Percentiles rank a stretch among this genome's conserved stretches.
Conservation (phyloP, 1,284 basidiomycete genomes). For the Ceratobasidium sp. region DNA sequence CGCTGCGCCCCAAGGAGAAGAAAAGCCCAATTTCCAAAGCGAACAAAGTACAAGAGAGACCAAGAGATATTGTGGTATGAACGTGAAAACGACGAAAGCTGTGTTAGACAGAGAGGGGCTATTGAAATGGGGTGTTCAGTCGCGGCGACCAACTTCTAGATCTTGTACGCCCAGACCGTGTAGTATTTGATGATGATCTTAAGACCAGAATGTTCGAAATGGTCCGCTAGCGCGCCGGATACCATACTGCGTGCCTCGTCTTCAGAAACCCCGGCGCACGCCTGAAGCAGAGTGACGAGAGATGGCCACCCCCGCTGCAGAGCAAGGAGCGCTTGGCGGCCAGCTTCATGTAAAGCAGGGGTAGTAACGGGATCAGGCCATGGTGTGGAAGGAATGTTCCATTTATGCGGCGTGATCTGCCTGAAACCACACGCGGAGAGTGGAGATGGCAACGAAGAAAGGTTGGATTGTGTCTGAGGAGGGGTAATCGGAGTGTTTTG, state of each 20-base stretch:
- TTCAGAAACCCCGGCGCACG: slow-evolving; percentile 17
- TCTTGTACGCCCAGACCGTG: slow-evolving; percentile 30
- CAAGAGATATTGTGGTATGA: too few species aligned
- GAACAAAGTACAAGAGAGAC: too few species aligned
- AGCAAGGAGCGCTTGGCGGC: slow-evolving; percentile 14
- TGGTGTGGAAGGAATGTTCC: slow-evolving; percentile 12
- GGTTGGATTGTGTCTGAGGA: neutral
- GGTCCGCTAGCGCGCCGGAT: slow-evolving; percentile 26
- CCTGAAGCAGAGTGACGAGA: slow-evolving; percentile 24
- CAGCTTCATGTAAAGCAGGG: slow-evolving; percentile 19
- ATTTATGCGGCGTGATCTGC: slow-evolving; percentile 6
- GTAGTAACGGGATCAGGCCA: slow-evolving; percentile 18
- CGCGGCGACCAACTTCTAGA: neutral
- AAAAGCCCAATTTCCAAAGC: too few species aligned
- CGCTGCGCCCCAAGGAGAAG: too few species aligned
- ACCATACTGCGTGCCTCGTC: slow-evolving; percentile 20
- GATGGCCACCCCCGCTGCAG: slow-evolving; percentile 26
- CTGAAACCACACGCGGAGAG: neutral
- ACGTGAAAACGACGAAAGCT: too few species aligned
- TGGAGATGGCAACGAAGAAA: neutral
- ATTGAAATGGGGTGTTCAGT: too few species aligned
- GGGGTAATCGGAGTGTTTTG: neutral
- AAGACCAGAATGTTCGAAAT: neutral
- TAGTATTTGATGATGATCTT: slow-evolving; percentile 26
- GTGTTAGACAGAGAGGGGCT: too few species aligned